These are phyloP conservation scores for Malus hybrid DNA, from an alignment of 331 rosid genomes.

Conservation along the genomic window DNA sequence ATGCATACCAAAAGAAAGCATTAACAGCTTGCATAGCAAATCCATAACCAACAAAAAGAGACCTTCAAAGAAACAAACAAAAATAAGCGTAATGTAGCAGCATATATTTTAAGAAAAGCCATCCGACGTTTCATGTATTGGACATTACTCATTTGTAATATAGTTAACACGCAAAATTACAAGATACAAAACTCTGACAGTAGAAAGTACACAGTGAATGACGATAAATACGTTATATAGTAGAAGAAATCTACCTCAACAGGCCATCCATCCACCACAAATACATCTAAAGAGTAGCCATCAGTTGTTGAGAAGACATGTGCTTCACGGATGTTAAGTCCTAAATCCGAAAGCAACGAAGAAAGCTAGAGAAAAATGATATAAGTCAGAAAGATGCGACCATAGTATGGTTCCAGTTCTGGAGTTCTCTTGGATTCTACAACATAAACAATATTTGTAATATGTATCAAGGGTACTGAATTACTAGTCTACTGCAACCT, in stretches of 20 bases:
- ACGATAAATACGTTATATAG: constrained; percentile 2
- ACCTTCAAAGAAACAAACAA: neutral
- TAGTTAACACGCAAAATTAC: neutral
- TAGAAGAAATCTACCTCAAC: constrained; percentile 51
- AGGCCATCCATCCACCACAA: constrained; percentile 99
- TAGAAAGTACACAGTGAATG: constrained; percentile 10
- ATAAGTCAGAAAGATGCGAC: constrained; percentile 23
- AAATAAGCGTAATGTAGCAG: neutral
- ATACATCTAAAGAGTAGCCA: constrained; percentile 91
- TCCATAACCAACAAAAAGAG: neutral
- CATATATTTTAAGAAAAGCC: neutral
- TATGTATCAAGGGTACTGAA: neutral
- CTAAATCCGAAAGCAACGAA: constrained; percentile 94
- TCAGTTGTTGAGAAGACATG: constrained; percentile 96
- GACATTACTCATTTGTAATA: neutral
- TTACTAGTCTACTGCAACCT: neutral
- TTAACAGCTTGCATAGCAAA: neutral
- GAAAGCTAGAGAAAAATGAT: constrained; percentile 69
- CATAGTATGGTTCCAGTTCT: constrained; percentile 5
- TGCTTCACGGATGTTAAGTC: constrained; percentile 97
- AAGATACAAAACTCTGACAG: constrained; percentile 7
- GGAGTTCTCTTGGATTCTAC: neutral
- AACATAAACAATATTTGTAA: neutral
- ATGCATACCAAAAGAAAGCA: neutral
- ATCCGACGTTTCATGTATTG: neutral